Evolutionary conservation across 345 rosid genomes (phyloP), one percentile per base, ranked within the genome.

Genomic region (Excoecaria agallocha): DNA sequence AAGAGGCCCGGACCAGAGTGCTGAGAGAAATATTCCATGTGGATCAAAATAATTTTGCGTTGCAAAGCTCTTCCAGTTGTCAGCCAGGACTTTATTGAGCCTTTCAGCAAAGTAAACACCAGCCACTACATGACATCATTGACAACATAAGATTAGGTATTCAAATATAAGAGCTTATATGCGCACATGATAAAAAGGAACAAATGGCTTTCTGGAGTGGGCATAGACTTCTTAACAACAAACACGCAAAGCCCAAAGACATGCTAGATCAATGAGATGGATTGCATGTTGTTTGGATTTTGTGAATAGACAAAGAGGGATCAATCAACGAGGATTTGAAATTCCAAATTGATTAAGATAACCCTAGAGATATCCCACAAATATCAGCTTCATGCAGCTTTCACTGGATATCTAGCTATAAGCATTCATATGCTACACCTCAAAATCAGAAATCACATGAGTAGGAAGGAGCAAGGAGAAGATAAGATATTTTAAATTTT

Each of bases 1-100:
- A 78, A 95, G 98, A 52, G 99, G 99, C 35, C 97, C 97, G 8
- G 99, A 96, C 99, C 98, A 95, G 74, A 95, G 89, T 8, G 80
- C 82, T 1, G 99, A 95, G 1, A 93, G 78, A 74, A 95, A 95
- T 65, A 91, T 50, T 73, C 99, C 99, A 19, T 90, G 88, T 0
- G 78, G 86, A 82, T 95, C 99, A 74, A 93, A 95, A 77, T 95
- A 95, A 81, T 95, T 90, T 78, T 91, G 99, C 17, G 87, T 84
- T 37, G 99, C 87, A 86, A 95, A 93, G 82, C 87, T 88, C 76
- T 77, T 89, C 97, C 97, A 95, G 68, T 91, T 89, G 57, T 79
- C 80, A 70, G 81, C 82, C 71, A 95, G 78, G 64, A 90, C 49
- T 74, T 52, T 76, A 74, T 95, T 95, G 49, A 95, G 82, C 74